Evolutionary conservation across 179 eudicot species (phyloP), one percentile per base, ranked within the genome.

Genomic region (Sideroxylon spinosum): DNA sequence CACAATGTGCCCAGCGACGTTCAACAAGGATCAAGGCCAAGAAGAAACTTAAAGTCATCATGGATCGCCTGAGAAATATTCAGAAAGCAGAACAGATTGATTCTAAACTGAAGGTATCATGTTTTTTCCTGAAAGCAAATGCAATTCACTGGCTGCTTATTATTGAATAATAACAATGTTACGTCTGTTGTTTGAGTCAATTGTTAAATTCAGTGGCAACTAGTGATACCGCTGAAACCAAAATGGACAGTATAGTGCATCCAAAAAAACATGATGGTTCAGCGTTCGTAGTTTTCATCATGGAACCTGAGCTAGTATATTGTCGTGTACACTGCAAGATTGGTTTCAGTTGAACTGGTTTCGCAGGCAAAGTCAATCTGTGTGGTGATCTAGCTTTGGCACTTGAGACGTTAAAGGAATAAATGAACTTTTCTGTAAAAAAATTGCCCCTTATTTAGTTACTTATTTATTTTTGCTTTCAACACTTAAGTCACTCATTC

Each of bases 1-100:
- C 93, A 48, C 99, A 94, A 83, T 83, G 86, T 72, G 79, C 92
- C 68, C 89, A 96, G 37, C 88, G 98, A 55, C 88, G 90, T 75
- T 71, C 83, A 69, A 83, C 84, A 23, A 89, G 89, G 83, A 53
- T 22, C 14, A 74, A 83, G 52, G 91, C 89, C 56, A 83, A 74
- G 81, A 89, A 86, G 79, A 91, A 82, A 72, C 93, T 90, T 81
- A 89, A 84, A 78, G 86, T 76, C 74, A 60, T 84, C 22, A 55
- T 84, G 78, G 78, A 78, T 48, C 73, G 68, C 74, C 84, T 82
- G 67, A 86, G 46, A 80, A 85, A 70, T 28, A 60, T 28, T 64
- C 68, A 77, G 44, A 80, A 85, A 77, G 50, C 44, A 20, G 71
- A 28, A 65, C 74, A 73, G 78, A 68, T 16, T 50, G 79, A 68